Evolutionary conservation across 139 green algal genomes (phyloP).

Genomic region (Edaphochlamys debaryana): DNA sequence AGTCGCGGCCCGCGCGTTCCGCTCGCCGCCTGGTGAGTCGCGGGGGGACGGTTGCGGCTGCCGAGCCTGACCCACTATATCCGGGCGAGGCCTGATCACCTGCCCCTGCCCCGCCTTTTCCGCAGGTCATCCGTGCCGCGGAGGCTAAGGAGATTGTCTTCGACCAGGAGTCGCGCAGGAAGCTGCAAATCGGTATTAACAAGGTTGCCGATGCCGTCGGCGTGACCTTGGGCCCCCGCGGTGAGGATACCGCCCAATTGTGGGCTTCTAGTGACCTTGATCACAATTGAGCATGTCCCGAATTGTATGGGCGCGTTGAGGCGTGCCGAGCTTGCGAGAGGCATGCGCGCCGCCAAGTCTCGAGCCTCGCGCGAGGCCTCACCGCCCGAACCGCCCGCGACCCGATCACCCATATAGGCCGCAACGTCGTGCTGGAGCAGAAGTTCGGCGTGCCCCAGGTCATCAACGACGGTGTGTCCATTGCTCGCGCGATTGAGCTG

Average conservation of each 20-base stretch:
- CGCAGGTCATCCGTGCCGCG: conserved; percentile 72
- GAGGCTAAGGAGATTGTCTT: conserved; percentile 98
- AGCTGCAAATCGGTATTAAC: conserved; percentile 96
- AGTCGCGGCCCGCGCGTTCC: neutral
- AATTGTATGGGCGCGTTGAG: too few relatives aligned
- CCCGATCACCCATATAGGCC: too few relatives aligned
- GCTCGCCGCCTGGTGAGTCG: conserved; percentile 30
- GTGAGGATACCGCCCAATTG: too few relatives aligned
- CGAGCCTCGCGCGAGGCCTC: too few relatives aligned
- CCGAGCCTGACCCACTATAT: conserved; percentile 9
- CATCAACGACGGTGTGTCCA: conserved; percentile 99
- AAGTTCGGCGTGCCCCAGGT: conserved; percentile 94
- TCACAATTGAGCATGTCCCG: too few relatives aligned
- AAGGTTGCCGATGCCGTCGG: conserved; percentile 97
- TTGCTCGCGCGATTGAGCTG: conserved; percentile 96
- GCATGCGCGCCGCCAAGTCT: neutral
- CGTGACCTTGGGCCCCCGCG: conserved; percentile 95
- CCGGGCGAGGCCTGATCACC: neutral
- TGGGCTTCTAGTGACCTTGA: too few relatives aligned
- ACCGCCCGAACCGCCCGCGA: too few relatives aligned
- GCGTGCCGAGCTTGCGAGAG: neutral
- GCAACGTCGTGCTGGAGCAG: conserved; percentile 98
- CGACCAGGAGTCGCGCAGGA: conserved; percentile 84
- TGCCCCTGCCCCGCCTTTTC: neutral
- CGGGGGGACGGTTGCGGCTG: conserved; percentile 22